Base-by-base conservation (phyloP, 225 moss, liverwort and hornwort genomes). In the Pseudoscleropodium purum region DNA sequence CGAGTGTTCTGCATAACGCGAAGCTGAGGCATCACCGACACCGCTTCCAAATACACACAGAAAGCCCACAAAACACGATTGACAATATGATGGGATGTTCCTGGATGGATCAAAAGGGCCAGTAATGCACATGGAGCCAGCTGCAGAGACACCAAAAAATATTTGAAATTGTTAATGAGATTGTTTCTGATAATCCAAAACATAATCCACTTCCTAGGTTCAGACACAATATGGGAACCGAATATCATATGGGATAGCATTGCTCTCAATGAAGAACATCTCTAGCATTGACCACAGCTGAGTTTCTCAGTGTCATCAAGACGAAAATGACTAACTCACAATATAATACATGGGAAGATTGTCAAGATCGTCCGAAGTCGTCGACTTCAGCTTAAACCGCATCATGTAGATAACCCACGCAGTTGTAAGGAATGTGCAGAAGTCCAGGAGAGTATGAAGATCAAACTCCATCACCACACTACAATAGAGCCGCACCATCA, bases 381-480 rank as follows among this genome's bases (percentile, higher is more conserved):
- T 96, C 37, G 96, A 93, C 91, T 95, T 99, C 5, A 99, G 87
- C 91, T 96, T 96, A 64, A 96, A 94, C 73, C 97, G 96, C 93
- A 99, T 97, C 83, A 95, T 96, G 25, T 94, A 97, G 72, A 99
- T 94, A 81, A 97, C 99, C 99, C 97, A 99, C 49, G 94, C 89
- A 52, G 97, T 99, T 41, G 95, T 95, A 29, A 91, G 82, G 49
- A 99, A 89, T 39, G 99, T 95, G 69, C 90, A 91, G 37, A 95
- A 92, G 85, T 99, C 99, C 87, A 99, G 92, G 83, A 99, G 77
- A 68, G 99, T 99, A 81, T 99, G 99, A 23, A 96, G 92, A 81
- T 99, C 96, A 85, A 94, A 95, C 91, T 99, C 99, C 99, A 99
- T 99, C 75, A 97, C 96, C 84, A 99, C 84, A 92, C 99, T 99